A percentile compares a stretch with the other conserved stretches of the same genome.
These are phyloP conservation scores for Coemansia reversa DNA, from an alignment of 192 early-diverging fungal species.

Conservation along the genomic window DNA sequence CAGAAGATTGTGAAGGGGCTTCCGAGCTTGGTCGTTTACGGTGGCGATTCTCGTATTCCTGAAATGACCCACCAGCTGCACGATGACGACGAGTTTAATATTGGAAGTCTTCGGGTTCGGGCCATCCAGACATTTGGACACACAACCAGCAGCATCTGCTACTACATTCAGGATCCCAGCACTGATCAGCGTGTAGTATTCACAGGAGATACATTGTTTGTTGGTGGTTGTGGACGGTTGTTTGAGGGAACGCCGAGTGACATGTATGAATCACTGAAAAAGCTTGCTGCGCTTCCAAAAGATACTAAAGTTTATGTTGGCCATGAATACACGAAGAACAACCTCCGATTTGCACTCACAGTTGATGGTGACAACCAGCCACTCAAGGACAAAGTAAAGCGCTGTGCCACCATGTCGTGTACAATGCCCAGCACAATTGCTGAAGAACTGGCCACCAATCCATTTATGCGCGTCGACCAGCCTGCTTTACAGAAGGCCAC, in stretches of 20 bases:
- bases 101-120: conserved; percentile 72
- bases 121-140: conserved; percentile 82
- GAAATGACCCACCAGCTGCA: conserved; percentile 70
- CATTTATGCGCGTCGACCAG: conserved; percentile 82
- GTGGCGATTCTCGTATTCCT: conserved; percentile 84
- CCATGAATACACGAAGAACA: conserved; percentile 86
- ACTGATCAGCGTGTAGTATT: conserved; percentile 71
- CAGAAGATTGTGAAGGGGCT: conserved; percentile 55
- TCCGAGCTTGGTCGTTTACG: conserved; percentile 72
- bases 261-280: conserved; percentile 79
- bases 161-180: conserved; percentile 65
- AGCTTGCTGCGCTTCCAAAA: conserved; percentile 66
- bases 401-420: conserved; percentile 44
- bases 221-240: conserved; percentile 86
- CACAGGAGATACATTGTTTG: conserved; percentile 84
- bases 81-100: conserved; percentile 70
- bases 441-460: conserved; percentile 83
- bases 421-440: conserved; percentile 90
- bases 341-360: conserved; percentile 71
- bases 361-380: conserved; percentile 79
- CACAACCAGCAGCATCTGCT: conserved; percentile 84
- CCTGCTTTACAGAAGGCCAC: conserved; percentile 59
- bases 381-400: conserved; percentile 65
- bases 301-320: conserved; percentile 89
- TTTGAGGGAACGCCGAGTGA: conserved; percentile 87